These are phyloP conservation scores for Aspergillus leporis DNA, from an alignment of 495 filamentous ascomycete species.

Conservation along the genomic window DNA sequence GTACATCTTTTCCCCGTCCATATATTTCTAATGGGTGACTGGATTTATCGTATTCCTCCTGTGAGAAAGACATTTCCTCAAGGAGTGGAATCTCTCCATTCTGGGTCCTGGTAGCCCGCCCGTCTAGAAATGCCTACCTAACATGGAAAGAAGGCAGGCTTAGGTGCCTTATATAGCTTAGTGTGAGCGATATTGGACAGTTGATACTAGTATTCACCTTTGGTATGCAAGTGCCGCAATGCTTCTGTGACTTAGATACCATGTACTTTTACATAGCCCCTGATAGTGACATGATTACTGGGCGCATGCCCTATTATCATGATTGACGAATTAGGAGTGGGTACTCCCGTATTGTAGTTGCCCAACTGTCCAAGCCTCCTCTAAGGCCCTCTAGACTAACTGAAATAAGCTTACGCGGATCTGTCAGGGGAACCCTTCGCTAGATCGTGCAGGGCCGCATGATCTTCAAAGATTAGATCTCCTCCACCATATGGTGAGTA, in stretches of 20 bases:
- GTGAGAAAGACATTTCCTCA: too few species aligned
- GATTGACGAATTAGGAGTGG: conserved; percentile 9
- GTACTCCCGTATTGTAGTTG: conserved; percentile 2
- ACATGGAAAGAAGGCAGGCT: too few species aligned
- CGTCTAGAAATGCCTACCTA: too few species aligned
- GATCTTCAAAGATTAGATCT: conserved; percentile 12
- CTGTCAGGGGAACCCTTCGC: neutral
- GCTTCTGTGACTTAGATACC: neutral
- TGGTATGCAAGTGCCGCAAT: neutral
- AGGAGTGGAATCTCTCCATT: too few species aligned
- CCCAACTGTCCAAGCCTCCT: conserved; percentile 1
- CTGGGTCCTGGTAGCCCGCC: too few species aligned
- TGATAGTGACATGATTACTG: neutral
- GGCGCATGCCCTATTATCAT: neutral
- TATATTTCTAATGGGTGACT: neutral
- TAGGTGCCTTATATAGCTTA: too few species aligned
- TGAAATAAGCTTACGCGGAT: conserved; percentile 11
- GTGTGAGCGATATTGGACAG: neutral
- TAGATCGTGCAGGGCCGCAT: conserved; percentile 5
- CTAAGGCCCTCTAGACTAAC: conserved; percentile 3
- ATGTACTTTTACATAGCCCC: neutral
- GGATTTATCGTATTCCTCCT: neutral
- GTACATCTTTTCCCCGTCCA: neutral
- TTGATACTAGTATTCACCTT: neutral
- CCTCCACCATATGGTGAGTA: neutral